Conservation (phyloP, 2,329 filamentous ascomycete genomes). For the Fonsecaea erecta region DNA sequence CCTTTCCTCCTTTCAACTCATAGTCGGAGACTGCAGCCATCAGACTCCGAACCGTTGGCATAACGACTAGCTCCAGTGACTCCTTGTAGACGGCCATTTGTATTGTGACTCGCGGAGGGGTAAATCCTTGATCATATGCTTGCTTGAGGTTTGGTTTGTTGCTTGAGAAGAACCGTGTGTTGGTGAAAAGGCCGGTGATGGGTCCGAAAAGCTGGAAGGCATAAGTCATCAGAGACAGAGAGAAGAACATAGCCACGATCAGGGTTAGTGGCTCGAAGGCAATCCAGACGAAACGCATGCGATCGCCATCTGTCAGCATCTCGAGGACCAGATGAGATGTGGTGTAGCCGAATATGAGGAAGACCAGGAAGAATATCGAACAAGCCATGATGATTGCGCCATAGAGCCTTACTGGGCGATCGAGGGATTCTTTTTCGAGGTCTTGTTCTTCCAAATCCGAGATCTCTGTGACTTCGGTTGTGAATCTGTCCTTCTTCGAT, state of each 20-base stretch:
- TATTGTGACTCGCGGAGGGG: conserved; percentile 64
- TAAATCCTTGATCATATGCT: conserved; percentile 48
- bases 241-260: conserved; percentile 30
- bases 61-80: conserved; percentile 70
- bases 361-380: conserved; percentile 69
- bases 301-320: conserved; percentile 66
- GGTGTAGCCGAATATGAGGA: conserved; percentile 69
- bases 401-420: conserved; percentile 28
- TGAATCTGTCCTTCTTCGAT: conserved; percentile 24
- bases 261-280: conserved; percentile 28
- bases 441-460: conserved; percentile 29
- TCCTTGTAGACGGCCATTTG: conserved; percentile 91
- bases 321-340: conserved; percentile 72
- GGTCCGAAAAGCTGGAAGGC: conserved; percentile 59
- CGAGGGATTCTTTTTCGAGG: conserved; percentile 31
- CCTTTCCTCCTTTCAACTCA: conserved; percentile 57
- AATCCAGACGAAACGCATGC: conserved; percentile 64
- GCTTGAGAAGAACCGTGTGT: conserved; percentile 68
- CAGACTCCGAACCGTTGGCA: conserved; percentile 60
- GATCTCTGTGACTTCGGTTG: conserved; percentile 28
- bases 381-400: conserved; percentile 62
- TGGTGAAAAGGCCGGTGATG: conserved; percentile 50
- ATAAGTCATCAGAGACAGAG: conserved; percentile 28
- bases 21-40: conserved; percentile 64
- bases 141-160: conserved; percentile 79